Base-by-base conservation (phyloP, 805 yeast species). In the Candida ovalis region DNA sequence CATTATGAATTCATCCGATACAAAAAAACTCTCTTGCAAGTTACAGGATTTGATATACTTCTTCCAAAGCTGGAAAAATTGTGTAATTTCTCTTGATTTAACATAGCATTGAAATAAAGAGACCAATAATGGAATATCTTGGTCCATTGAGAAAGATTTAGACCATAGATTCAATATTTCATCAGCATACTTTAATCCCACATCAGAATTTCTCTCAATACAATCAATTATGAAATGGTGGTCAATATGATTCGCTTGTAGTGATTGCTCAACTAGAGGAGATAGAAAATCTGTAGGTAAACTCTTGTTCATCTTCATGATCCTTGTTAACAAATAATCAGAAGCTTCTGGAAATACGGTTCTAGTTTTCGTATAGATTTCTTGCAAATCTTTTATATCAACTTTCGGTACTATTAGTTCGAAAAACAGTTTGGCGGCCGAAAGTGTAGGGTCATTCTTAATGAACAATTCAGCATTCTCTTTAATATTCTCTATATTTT, bases 71-170 rank as follows among this genome's bases (percentile, higher is more conserved):
- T 67, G 61, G 43, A 79, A 68, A 53, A 84, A 84, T 3, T 66
- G 59, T 3, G 63, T 64, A 24, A 80, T 66, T 46, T 83, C 88
- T 70, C 91, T 78, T 3, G 82, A 82, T 54, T 71, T 76, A 10
- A 72, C 67, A 59, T 73, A 78, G 21, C 84, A 76, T 15, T 69
- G 64, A 43, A 66, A 46, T 13, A 64, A 32, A 3, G 55, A 47
- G 12, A 38, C 41, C 10, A 49, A 8, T 3, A 58, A 9, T 7
- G 30, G 24, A 12, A 38, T 19, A 8, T 40, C 33, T 1, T n/a
- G n/a, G n/a, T 24, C 19, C 3, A 44, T 38, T 17, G 27, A 21
- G 3, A 37, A 39, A 4, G 25, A 15, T 7, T 28, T 25, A 1
- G 52, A 21, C 2, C 51, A 32, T 4, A 51, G 13, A 1, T 50